Base-by-base conservation (phyloP, 768 basidiomycete genomes). In the Suillus tomentosus region DNA sequence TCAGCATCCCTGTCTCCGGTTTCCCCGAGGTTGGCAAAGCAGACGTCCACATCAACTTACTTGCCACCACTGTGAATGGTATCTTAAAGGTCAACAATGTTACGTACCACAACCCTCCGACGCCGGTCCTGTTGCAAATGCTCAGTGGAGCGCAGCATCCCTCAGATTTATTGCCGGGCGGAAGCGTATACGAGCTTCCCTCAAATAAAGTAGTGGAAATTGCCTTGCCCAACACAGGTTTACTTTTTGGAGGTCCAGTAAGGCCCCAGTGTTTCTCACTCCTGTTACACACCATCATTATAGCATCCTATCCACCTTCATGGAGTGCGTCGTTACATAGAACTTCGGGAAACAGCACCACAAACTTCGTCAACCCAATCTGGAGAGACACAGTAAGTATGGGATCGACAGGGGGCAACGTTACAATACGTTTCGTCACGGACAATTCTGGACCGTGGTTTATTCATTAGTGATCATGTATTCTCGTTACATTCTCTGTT, bases 391-490 rank as follows among this genome's bases (percentile, higher is more conserved):
- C 72, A 0, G 66, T 75, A 37, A 77, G 71, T 47, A 76, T 74
- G 68, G 74, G 75, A n/a, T 68, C 64, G 2, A 68, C 82, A 73
- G 64, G 63, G 0, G 73, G 82, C 71, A 74, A 82, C 69, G 81
- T 84, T 36, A 82, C 82, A 3, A 77, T 91, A 60, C 81, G 88
- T 42, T 90, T 87, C 74, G 69, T 76, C 31, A 87, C 88, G 3
- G 83, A 90, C 69, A 90, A 90, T 73, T 81, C 88, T 4, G 89
- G 89, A 13, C 83, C 83, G 3, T 88, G 86, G 84, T 76, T 83
- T 67, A 65, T 83, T 36, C 83, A 83, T 66, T 83, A 74, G 75
- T 73, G 42, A 60, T 69, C 43, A 57, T 10, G 22, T 10, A 14
- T 48, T 51, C 22, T 42, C 6, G n/a, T 15, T 13, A 39, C 11